Percentiles rank a stretch among this genome's conserved stretches.
Conservation (phyloP, 2,329 filamentous ascomycete species). For the Aspergillus niger region DNA sequence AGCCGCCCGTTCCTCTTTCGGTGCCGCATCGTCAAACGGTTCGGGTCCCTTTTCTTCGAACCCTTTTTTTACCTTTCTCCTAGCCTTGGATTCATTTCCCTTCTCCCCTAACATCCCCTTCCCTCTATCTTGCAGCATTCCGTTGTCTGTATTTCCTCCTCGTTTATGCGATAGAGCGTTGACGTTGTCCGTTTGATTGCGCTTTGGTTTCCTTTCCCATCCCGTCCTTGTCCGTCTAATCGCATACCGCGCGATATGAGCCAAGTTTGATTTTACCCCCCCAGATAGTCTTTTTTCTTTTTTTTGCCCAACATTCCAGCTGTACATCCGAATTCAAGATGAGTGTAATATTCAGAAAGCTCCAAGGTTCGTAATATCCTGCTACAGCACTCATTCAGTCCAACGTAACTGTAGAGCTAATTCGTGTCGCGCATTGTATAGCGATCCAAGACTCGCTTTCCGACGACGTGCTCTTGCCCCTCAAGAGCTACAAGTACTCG, state of each 20-base stretch:
- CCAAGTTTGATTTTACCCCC: constrained; percentile 3
- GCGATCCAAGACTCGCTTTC: constrained; percentile 65
- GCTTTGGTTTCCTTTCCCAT: background rate
- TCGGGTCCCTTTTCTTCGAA: background rate
- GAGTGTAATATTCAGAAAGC: constrained; percentile 36
- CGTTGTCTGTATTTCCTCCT: background rate
- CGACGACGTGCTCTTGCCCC: constrained; percentile 84
- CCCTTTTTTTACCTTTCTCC: constrained; percentile 8
- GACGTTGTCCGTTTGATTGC: background rate
- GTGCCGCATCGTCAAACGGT: constrained; percentile 1
- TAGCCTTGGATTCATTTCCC: background rate
- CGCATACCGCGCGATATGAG: constrained; percentile 17
- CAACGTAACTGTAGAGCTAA: constrained; percentile 7
- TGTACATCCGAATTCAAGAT: constrained; percentile 23
- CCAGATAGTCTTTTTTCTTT: background rate
- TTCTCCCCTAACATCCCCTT: background rate
- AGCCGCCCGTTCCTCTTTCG: background rate
- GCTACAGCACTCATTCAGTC: background rate
- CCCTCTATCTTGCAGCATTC: background rate
- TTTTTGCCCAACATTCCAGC: background rate
- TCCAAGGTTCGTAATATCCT: constrained; percentile 35
- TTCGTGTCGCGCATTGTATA: constrained; percentile 13
- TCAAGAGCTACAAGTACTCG: constrained; percentile 96
- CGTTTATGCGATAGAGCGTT: background rate
- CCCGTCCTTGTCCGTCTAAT: constrained; percentile 1